Evolutionary conservation across 768 basidiomycete species (phyloP), one percentile per base, ranked within the genome.

Genomic region (Hydnomerulius pinastri): DNA sequence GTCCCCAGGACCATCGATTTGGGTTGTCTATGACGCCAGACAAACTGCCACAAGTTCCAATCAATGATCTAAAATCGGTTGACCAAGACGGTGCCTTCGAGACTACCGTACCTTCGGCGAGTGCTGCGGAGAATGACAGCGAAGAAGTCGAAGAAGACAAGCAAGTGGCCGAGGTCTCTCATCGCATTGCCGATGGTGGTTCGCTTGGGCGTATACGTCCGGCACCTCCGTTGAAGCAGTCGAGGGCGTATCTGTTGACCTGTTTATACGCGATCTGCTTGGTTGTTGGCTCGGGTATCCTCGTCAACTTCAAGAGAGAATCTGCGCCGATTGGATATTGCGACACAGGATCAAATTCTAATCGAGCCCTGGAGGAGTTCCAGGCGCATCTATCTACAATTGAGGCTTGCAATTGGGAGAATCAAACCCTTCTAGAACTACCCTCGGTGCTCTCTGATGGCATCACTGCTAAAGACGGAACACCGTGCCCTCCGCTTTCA

Each of bases 311-410:
- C 73, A 91, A 90, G 70, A 51, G 57, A 11, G 82, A 87, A 57
- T 90, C 90, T 5, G 72, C 83, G 2, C 65, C 75, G 10, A 83
- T 93, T 57, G 91, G 92, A 4, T 93, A 82, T 67, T 93, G 91
- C 62, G 82, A 89, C 54, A 68, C 78, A 29, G 85, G 80, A 17
- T 79, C 66, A 48, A 71, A 74, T 56, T 86, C 83, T 24, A 93
- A 87, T 64, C 65, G 58, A 20, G 71, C 72, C 3, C 68, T 91
- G 43, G 79, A 81, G 50, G 70, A 66, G 12, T 57, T 83, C 17
- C 74, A 77, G 37, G 70, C 69, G 5, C 70, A 70, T 36, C 68
- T 78, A 46, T 61, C 69, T n/a, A 77, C 78, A 29, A 69, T 79
- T 12, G 76, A 79, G 41, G 70, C 72, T 38, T 90, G 88, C 65